Base-by-base conservation (phyloP, 192 early-diverging fungal genomes). In the Backusella tuberculispora region DNA sequence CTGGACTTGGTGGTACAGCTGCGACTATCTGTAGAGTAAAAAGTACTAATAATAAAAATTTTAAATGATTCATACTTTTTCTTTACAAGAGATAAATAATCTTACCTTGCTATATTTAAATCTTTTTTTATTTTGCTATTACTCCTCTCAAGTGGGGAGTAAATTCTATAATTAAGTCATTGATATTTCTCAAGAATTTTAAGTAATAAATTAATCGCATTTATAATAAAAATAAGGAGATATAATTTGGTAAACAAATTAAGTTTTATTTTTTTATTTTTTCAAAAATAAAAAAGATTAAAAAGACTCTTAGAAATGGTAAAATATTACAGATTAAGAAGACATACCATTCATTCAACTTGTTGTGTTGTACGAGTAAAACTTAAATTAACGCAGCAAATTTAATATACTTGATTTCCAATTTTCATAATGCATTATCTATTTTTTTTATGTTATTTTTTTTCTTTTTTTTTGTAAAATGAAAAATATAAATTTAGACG, bases 121-220 rank as follows among this genome's bases (percentile, higher is more conserved):
- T 60, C 21, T 24, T 60, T 26, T 60, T 14, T 50, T 26, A 26
- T 26, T 21, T 12, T 60, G 21, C 19, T 19, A 53, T 21, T 60
- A 60, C 53, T 60, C 53, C 53, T 60, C 53, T 60, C 24, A n/a
- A 60, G 53, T 60, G 53, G 53, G 53, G 53, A 26, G 53, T 60
- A 60, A 60, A 60, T 26, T 12, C 21, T 56, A 56, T 56, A 56
- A 56, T 56, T 24, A 56, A 13, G 53, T 14, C 53, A 60, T 60
- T 24, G 53, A 60, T 13, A 60, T 60, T 21, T 60, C 21, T 60
- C 53, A 24, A 60, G 53, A 60, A 60, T 60, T 60, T 60, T 60
- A 24, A 60, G 13, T 26, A 60, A 60, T 60, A 60, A 60, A 60
- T 60, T 60, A 60, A 60, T 26, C 10, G 8, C 21, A 56, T 60